These are phyloP conservation scores for Sporothrix pseudoabietina DNA, from an alignment of 2,329 filamentous ascomycete genomes.

Conservation along the genomic window DNA sequence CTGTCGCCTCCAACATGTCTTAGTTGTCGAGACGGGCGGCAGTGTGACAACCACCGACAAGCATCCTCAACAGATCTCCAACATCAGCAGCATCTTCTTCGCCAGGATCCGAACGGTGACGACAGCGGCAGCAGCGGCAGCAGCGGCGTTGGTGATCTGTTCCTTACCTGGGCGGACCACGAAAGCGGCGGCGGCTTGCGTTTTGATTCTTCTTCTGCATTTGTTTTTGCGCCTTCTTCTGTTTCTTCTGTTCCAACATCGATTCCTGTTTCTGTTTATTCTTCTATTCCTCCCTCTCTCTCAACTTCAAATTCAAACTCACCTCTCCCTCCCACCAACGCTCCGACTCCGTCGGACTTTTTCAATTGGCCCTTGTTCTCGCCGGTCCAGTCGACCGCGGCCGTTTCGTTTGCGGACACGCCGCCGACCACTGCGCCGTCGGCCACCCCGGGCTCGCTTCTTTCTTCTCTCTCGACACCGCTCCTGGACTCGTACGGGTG, in stretches of 20 bases:
- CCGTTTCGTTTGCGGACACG: constrained; percentile 11
- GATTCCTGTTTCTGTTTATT: background rate
- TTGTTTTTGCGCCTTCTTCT: constrained; percentile 22
- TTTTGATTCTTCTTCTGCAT: constrained; percentile 27
- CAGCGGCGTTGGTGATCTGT: constrained; percentile 17
- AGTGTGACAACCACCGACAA: constrained; percentile 23
- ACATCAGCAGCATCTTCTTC: background rate
- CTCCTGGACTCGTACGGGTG: constrained; percentile 12
- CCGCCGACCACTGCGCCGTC: constrained; percentile 3
- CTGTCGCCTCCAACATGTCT: constrained; percentile 28
- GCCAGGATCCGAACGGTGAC: constrained; percentile 3
- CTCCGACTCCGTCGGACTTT: background rate
- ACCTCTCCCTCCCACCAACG: background rate
- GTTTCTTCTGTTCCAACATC: background rate
- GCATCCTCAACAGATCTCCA: background rate
- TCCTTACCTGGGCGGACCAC: constrained; percentile 26
- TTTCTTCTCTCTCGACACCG: constrained; percentile 23
- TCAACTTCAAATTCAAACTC: background rate
- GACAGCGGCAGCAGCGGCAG: background rate
- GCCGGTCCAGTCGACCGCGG: background rate
- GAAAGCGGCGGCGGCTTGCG: constrained; percentile 8
- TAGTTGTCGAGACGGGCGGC: constrained; percentile 28
- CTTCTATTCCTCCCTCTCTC: background rate
- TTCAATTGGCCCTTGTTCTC: constrained; percentile 23
- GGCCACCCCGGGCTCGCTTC: background rate